phyloP scores from a whole-genome alignment of 768 basidiomycete genomes.

The Leccinum subtestaceum region DNA sequence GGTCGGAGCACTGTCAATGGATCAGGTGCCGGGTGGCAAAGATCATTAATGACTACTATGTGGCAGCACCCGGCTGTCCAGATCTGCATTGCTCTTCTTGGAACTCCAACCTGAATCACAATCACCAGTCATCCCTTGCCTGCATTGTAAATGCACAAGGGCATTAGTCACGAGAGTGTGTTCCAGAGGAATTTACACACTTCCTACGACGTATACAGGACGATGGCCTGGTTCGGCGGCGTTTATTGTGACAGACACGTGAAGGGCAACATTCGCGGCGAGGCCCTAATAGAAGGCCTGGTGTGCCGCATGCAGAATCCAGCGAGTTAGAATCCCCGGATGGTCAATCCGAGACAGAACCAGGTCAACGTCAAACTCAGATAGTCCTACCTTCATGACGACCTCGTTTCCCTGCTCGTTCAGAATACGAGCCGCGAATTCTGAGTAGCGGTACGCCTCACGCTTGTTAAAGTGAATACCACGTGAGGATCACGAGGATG shows the following conservation, averaged over 20 bases:
- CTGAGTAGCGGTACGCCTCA: constrained; percentile 52
- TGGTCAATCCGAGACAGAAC: constrained; percentile 54
- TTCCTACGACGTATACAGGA: constrained; percentile 65
- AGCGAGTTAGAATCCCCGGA: constrained; percentile 63
- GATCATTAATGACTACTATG: no score
- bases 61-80: constrained; percentile 53
- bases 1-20: no score
- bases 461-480: constrained; percentile 43
- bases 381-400: constrained; percentile 45
- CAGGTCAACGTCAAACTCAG: not conserved
- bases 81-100: constrained; percentile 31
- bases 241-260: constrained; percentile 65
- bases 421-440: constrained; percentile 54
- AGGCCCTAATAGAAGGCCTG: constrained; percentile 67
- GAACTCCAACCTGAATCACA: not conserved
- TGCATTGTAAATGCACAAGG: constrained; percentile 58
- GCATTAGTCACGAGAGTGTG: constrained; percentile 5
- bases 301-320: constrained; percentile 50
- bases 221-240: constrained; percentile 77
- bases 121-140: constrained; percentile 19
- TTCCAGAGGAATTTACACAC: constrained; percentile 27
- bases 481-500: not conserved
- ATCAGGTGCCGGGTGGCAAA: no score
- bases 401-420: constrained; percentile 48
- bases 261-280: constrained; percentile 61